phyloP scores from a whole-genome alignment of 768 basidiomycete genomes.

The Boletus subcaerulescens region DNA sequence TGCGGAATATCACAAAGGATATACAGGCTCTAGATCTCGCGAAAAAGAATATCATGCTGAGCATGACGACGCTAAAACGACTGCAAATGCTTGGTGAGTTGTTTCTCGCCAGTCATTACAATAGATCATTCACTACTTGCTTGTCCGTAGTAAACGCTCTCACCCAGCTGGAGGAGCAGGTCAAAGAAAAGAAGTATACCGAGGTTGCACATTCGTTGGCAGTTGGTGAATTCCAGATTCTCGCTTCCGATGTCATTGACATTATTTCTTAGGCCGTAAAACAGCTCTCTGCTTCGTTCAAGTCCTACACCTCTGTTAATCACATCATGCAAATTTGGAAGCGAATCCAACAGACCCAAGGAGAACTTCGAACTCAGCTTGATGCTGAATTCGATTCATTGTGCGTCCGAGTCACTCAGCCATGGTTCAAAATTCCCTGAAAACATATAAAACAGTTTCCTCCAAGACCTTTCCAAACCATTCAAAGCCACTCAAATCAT shows the following conservation, averaged over 20 bases:
- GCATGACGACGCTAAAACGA: constrained; percentile 87
- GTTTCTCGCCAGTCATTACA: not conserved
- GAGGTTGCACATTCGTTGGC: constrained; percentile 83
- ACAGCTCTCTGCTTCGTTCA: constrained; percentile 79
- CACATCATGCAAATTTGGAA: constrained; percentile 76
- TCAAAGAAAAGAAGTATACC: constrained; percentile 73
- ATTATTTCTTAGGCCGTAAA: constrained; percentile 67
- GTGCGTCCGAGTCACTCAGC: constrained; percentile 47
- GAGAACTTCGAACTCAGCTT: constrained; percentile 73
- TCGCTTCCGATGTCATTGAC: constrained; percentile 4
- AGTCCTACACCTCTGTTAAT: constrained; percentile 71
- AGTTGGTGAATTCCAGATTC: constrained; percentile 42
- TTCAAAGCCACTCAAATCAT: constrained; percentile 63
- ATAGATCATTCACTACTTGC: not conserved
- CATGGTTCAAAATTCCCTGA: not conserved
- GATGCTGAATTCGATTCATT: constrained; percentile 91
- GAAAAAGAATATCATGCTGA: constrained; percentile 86
- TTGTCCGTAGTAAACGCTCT: constrained; percentile 67
- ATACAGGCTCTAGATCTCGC: constrained; percentile 92
- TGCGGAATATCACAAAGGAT: constrained; percentile 92
- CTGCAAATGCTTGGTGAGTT: constrained; percentile 89
- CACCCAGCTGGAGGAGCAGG: constrained; percentile 73
- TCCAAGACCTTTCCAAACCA: constrained; percentile 70
- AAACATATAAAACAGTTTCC: constrained; percentile 51
- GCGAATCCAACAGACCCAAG: constrained; percentile 78